Base-by-base conservation (phyloP, 1,139 yeast genomes). In the Taphrina pruni region DNA sequence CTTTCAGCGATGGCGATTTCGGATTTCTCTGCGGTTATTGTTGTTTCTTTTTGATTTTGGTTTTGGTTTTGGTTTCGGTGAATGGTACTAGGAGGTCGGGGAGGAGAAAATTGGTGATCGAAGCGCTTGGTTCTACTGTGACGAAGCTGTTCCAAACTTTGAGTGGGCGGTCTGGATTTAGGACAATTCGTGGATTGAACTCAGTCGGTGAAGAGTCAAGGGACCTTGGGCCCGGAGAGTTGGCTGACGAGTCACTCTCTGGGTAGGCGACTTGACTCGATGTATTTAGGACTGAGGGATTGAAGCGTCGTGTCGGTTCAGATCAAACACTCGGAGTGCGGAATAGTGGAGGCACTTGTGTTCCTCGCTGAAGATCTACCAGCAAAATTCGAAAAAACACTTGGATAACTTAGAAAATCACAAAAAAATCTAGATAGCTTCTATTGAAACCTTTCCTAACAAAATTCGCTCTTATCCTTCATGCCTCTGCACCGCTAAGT, bases 141-240 rank as follows among this genome's bases (percentile, higher is more conserved):
- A 21, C 36, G 54, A 50, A 26, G 36, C 36, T 26, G n/a, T 50
- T 35, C 21, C 54, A 50, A 50, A 2, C 54, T 50, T 26, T 2
- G 36, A 35, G 21, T 50, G 54, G 54, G 36, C 54, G 54, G 21
- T 21, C 54, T 50, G 54, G n/a, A 50, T 50, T 50, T 11, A 50
- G 54, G 54, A 50, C 54, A 50, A 50, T 50, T 50, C 54, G 54
- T 26, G 36, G 36, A 50, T 50, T 50, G 54, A 50, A 50, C 54
- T 50, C 54, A 21, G 54, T 50, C 54, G 54, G 54, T 50, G 54
- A 50, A 50, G 54, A 50, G 54, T 50, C 54, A 50, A 50, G 54
- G 48, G 21, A 21, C 36, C 32, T 50, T 50, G 36, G 54, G 36
- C 36, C 36, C 36, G n/a, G 54, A 50, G 54, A 2, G 9, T 11